Conservation (phyloP, 495 filamentous ascomycete species). For the Penicillium odoratum region DNA sequence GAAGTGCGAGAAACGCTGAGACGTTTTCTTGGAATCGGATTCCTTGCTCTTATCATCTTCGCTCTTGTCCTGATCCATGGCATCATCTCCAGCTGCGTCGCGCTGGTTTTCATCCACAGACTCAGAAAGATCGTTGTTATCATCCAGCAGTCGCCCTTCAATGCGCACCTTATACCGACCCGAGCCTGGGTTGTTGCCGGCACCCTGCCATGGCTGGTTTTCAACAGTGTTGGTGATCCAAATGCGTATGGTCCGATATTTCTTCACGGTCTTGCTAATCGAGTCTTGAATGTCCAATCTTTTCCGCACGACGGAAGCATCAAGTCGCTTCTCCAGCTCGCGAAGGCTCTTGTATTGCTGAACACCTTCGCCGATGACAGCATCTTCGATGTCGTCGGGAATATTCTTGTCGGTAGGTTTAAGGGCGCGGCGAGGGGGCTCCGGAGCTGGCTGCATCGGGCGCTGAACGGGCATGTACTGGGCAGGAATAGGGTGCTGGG, state of each 20-base stretch:
- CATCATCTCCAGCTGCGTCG: conserved; percentile 33
- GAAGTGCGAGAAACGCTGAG: conserved; percentile 82
- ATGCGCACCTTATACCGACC: conserved; percentile 86
- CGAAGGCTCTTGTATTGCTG: conserved; percentile 77
- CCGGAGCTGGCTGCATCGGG: conserved; percentile 42
- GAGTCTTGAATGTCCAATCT: conserved; percentile 86
- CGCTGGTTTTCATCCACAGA: conserved; percentile 56
- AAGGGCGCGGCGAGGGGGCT: conserved; percentile 71
- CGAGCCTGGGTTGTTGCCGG: conserved; percentile 43
- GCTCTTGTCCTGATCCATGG: conserved; percentile 61
- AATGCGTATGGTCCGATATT: conserved; percentile 81
- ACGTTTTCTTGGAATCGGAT: conserved; percentile 42
- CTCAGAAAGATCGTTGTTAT: conserved; percentile 57
- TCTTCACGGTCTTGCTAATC: conserved; percentile 75
- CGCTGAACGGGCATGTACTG: conserved; percentile 47
- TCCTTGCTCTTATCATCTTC: conserved; percentile 39
- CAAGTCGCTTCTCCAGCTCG: conserved; percentile 84
- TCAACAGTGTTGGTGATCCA: conserved; percentile 97
- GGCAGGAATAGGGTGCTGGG: conserved; percentile 41
- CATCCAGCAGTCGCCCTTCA: conserved; percentile 84
- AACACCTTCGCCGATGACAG: conserved; percentile 77
- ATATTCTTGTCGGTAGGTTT: conserved; percentile 95
- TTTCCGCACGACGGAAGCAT: conserved; percentile 95
- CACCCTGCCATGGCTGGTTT: conserved; percentile 84
- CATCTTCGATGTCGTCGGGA: conserved; percentile 82